Evolutionary conservation across 1,139 yeast genomes (phyloP), one percentile per base, ranked within the genome.

Genomic region (Sugiyamaella neomexicana): DNA sequence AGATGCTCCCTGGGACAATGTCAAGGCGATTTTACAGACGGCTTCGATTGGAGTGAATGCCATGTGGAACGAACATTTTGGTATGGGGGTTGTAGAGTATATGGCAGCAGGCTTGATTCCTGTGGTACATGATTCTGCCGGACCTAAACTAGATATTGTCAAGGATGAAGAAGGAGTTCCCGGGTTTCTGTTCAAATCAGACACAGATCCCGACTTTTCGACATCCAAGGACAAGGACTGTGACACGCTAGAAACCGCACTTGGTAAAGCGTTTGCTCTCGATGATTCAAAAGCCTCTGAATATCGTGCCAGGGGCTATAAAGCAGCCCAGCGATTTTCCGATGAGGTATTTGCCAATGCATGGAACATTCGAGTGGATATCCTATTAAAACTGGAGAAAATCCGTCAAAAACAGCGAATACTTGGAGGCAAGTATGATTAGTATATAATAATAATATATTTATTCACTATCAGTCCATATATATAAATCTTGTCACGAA

Each of bases 61-160:
- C 27, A 95, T 95, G 99, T 95, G 99, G 99, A 93, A 95, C 70
- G 99, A 95, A 73, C 99, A 95, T 73, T 95, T 95, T 68, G 99
- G 99, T 16, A 95, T 95, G 66, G 95, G 97, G 1, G 95, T 93
- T 6, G 99, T 93, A 7, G 99, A 95, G 71, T 91, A 91, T 67
- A 77, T 88, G 74, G 85, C 95, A 1, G 81, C 89, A 53, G 98
- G 98, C 0, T 79, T 87, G 17, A 81, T 93, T 16, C 97, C 99
- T 0, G 75, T 95, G 2, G 93, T 83, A 2, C 99, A 95, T 71
- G 95, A 96, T 3, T 86, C 96, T 50, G 96, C 97, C 0, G 99
- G 99, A 0, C 99, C 99, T 10, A 76, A 81, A 53, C 74, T 85
- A 57, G 99, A 95, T 69, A 93, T 95, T 58, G 93, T 89, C 8